Percentiles rank a stretch among this genome's conserved stretches.
These are phyloP conservation scores for Camellia lanceoleosa DNA, from an alignment of 148 eudicot species.

Conservation along the genomic window DNA sequence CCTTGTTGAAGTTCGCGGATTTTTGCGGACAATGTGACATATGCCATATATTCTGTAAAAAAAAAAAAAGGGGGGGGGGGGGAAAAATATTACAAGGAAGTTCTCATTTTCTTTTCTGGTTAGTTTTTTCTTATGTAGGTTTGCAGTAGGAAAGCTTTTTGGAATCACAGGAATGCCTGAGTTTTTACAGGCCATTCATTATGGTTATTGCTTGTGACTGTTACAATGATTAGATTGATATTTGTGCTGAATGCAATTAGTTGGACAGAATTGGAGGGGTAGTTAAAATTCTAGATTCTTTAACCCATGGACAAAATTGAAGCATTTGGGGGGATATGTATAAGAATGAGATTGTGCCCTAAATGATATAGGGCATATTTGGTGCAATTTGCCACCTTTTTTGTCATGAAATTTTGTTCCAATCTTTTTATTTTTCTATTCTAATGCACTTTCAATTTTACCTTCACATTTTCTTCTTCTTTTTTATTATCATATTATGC, in stretches of 20 bases:
- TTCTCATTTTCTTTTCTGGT: not conserved
- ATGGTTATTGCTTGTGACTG: not conserved
- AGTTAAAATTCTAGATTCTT: not conserved
- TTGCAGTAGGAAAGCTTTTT: not conserved
- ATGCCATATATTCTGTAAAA: not conserved
- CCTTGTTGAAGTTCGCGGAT: constrained; percentile 85
- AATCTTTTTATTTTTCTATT: too few relatives aligned
- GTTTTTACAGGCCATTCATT: constrained; percentile 6
- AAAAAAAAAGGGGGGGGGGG: not conserved
- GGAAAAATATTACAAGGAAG: not conserved
- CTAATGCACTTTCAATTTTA: too few relatives aligned
- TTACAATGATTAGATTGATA: not conserved
- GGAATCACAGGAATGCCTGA: not conserved
- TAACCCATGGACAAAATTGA: not conserved
- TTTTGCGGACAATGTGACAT: constrained; percentile 68
- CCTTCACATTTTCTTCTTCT: too few relatives aligned
- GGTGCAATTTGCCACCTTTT: too few relatives aligned
- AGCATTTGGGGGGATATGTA: not conserved
- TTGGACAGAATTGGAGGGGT: not conserved
- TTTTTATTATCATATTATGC: too few relatives aligned
- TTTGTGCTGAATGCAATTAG: not conserved
- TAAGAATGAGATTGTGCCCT: too few relatives aligned
- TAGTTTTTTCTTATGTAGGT: not conserved
- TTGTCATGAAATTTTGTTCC: too few relatives aligned
- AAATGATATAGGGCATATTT: too few relatives aligned